Evolutionary conservation across 73 alveolate species (phyloP).

Genomic region (Tetrahymena borealis): DNA sequence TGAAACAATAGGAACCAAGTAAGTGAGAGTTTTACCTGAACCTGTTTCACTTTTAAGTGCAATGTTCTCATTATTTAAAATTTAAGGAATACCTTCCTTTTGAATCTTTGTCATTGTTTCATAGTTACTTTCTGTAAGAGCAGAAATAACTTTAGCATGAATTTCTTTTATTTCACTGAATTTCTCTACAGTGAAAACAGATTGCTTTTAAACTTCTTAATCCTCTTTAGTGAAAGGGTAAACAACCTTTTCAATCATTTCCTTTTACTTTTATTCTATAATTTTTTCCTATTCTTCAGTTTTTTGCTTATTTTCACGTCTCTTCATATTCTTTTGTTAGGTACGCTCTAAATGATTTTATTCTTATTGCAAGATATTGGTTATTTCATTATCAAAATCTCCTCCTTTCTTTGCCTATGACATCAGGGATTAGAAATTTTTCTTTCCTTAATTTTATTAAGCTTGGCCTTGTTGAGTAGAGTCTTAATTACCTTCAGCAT

Average conservation of each 20-base stretch:
- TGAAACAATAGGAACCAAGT: slow-evolving; percentile 80
- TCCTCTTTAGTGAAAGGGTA: neutral
- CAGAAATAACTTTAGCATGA: slow-evolving; percentile 57
- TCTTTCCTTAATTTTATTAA: neutral
- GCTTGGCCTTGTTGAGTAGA: neutral
- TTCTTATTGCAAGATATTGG: neutral
- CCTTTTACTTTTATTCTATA: neutral
- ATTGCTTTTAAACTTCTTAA: neutral
- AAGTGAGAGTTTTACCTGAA: slow-evolving; percentile 91
- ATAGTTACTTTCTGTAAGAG: slow-evolving; percentile 63
- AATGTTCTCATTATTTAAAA: slow-evolving; percentile 62
- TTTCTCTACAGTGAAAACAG: slow-evolving; percentile 60
- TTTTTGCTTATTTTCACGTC: neutral
- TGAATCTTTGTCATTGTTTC: slow-evolving; percentile 83
- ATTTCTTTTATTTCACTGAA: slow-evolving; percentile 62
- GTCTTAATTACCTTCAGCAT: neutral
- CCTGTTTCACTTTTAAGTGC: slow-evolving; percentile 94
- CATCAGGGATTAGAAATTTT: neutral
- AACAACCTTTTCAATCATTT: neutral
- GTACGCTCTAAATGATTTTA: neutral
- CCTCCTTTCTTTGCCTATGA: neutral
- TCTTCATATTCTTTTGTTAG: neutral
- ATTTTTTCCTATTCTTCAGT: neutral
- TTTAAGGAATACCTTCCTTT: slow-evolving; percentile 79
- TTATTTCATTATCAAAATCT: neutral